phyloP scores from a whole-genome alignment of 1,284 basidiomycete genomes.

The Grifola frondosa region DNA sequence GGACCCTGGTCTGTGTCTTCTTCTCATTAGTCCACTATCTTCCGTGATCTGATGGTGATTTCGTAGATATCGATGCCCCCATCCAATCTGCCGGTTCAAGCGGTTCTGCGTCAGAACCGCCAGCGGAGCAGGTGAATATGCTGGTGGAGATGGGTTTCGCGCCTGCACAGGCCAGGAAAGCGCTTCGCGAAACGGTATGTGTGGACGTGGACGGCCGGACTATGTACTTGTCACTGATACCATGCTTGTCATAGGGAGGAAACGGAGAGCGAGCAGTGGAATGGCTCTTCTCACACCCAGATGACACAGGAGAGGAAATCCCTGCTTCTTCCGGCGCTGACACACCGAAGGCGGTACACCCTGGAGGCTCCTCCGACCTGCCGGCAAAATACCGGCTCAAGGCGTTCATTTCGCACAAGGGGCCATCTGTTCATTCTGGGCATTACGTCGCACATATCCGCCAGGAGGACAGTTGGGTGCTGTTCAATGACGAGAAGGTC shows the following conservation, averaged over 20 bases:
- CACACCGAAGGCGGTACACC: conserved; percentile 14
- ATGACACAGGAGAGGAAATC: conserved; percentile 75
- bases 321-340: conserved; percentile 28
- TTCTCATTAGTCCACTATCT: background rate
- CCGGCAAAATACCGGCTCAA: conserved; percentile 84
- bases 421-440: conserved; percentile 91
- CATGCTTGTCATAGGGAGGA: conserved; percentile 57
- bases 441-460: conserved; percentile 90
- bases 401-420: conserved; percentile 97
- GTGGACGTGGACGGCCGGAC: too few relatives aligned
- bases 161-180: conserved; percentile 81
- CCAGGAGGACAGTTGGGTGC: conserved; percentile 66
- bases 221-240: too few relatives aligned
- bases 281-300: conserved; percentile 96
- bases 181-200: conserved; percentile 82
- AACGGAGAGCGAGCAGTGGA: conserved; percentile 88
- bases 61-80: conserved; percentile 82
- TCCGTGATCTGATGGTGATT: background rate
- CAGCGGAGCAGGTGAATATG: conserved; percentile 68
- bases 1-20: conserved; percentile 65
- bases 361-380: conserved; percentile 54
- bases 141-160: conserved; percentile 95
- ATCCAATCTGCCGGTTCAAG: conserved; percentile 43
- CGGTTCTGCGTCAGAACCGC: conserved; percentile 50
- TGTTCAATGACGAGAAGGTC: conserved; percentile 97